Evolutionary conservation across 495 filamentous ascomycete genomes (phyloP).

Genomic region (Cercophora sp.): DNA sequence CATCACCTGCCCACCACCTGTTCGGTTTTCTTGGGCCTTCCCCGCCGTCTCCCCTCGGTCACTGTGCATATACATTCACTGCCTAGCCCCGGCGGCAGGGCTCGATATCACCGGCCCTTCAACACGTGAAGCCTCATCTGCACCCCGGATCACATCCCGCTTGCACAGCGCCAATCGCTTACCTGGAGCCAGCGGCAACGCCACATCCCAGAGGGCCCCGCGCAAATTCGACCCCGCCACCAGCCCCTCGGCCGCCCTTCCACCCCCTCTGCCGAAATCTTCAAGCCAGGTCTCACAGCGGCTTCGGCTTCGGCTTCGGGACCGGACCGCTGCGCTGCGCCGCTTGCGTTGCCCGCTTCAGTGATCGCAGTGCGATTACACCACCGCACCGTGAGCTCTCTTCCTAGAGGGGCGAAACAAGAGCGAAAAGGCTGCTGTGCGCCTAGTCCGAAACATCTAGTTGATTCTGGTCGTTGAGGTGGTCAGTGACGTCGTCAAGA

Average conservation of each 20-base stretch:
- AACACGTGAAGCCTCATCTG: conserved; percentile 26
- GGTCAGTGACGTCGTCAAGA: conserved; percentile 22
- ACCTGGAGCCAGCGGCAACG: background rate
- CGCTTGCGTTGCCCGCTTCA: background rate
- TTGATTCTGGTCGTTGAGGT: too few species aligned
- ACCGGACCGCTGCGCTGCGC: background rate
- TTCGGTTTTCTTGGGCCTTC: too few species aligned
- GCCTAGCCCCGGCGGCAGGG: background rate
- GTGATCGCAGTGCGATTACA: background rate
- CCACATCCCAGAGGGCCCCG: background rate
- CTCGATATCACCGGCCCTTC: background rate
- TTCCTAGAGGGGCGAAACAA: too few species aligned
- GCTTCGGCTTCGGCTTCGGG: background rate
- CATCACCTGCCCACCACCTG: too few species aligned
- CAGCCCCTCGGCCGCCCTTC: background rate
- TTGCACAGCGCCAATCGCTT: conserved; percentile 15
- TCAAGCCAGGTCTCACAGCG: too few species aligned
- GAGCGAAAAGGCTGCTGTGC: conserved; percentile 4
- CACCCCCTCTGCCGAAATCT: background rate
- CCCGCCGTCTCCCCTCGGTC: too few species aligned
- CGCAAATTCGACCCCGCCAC: conserved; percentile 3
- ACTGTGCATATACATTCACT: too few species aligned
- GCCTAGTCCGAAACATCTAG: background rate
- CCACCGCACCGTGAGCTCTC: too few species aligned
- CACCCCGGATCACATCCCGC: conserved; percentile 24